Evolutionary conservation across 495 filamentous ascomycete genomes (phyloP).

Genomic region (Daldinia caldariorum): DNA sequence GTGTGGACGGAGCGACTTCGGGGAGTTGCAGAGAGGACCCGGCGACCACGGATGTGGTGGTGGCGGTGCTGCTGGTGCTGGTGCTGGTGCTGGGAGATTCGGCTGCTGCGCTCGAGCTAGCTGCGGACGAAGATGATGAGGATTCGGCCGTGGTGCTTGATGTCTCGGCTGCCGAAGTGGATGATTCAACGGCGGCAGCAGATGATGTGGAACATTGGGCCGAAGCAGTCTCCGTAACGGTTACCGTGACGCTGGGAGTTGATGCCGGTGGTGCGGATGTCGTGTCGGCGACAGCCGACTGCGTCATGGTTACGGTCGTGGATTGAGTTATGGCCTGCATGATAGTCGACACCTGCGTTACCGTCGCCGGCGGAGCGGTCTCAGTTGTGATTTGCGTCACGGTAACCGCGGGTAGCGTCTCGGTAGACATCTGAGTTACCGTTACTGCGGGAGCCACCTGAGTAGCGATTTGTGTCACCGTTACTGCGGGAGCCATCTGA

Average conservation of each 20-base stretch:
- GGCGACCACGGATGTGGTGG: constrained; percentile 2
- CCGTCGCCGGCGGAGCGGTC: background rate
- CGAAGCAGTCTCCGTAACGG: background rate
- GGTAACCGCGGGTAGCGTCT: too few species aligned
- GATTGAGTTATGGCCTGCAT: constrained; percentile 40
- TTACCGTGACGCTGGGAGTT: background rate
- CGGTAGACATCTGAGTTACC: background rate
- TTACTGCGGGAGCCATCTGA: constrained; percentile 52
- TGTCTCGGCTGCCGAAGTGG: constrained; percentile 5
- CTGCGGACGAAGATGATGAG: constrained; percentile 1
- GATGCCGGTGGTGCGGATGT: background rate
- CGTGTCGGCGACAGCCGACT: constrained; percentile 3
- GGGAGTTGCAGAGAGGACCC: constrained; percentile 18
- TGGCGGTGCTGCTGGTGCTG: background rate
- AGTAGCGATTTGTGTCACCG: constrained; percentile 39
- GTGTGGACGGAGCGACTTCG: constrained; percentile 10
- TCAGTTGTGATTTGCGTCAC: too few species aligned
- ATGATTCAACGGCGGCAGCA: constrained; percentile 3
- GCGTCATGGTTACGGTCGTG: constrained; percentile 44
- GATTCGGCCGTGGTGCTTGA: constrained; percentile 14
- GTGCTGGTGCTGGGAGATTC: background rate
- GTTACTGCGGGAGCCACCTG: constrained; percentile 53
- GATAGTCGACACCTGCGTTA: constrained; percentile 43
- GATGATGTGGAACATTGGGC: constrained; percentile 7
- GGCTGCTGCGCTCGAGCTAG: background rate